Evolutionary conservation across 106 monocot species (phyloP).

Genomic region (Allium fistulosum): DNA sequence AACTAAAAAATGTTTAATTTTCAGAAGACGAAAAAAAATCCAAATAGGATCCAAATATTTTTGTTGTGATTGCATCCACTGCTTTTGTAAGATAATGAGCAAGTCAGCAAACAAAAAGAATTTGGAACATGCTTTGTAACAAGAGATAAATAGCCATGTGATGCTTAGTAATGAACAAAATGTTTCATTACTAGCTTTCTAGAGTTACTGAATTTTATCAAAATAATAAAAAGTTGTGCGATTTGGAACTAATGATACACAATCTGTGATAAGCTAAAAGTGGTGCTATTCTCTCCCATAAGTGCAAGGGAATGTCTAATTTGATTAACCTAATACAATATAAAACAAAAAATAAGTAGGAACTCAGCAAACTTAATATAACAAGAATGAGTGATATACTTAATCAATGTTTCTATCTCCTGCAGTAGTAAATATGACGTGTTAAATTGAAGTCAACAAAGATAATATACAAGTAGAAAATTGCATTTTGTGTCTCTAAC

Average conservation of each 20-base stretch:
- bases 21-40: too few relatives aligned
- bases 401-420: conserved; percentile 90
- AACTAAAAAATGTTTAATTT: too few relatives aligned
- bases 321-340: conserved; percentile 61
- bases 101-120: too few relatives aligned
- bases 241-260: not conserved
- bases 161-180: too few relatives aligned
- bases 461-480: too few relatives aligned
- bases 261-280: conserved; percentile 97
- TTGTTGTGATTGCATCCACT: too few relatives aligned
- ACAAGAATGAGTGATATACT: conserved; percentile 29
- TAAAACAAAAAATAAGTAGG: not conserved
- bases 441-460: not conserved
- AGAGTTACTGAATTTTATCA: not conserved
- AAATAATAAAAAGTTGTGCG: not conserved
- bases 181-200: too few relatives aligned
- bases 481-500: conserved; percentile 21
- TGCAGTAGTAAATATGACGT: conserved; percentile 25
- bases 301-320: conserved; percentile 69
- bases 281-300: conserved; percentile 74
- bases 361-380: conserved; percentile 1
- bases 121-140: too few relatives aligned
- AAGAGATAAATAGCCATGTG: too few relatives aligned
- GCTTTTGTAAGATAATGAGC: too few relatives aligned
- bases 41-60: too few relatives aligned